phyloP scores from a whole-genome alignment of 805 yeast species.

The Candida maesae region DNA sequence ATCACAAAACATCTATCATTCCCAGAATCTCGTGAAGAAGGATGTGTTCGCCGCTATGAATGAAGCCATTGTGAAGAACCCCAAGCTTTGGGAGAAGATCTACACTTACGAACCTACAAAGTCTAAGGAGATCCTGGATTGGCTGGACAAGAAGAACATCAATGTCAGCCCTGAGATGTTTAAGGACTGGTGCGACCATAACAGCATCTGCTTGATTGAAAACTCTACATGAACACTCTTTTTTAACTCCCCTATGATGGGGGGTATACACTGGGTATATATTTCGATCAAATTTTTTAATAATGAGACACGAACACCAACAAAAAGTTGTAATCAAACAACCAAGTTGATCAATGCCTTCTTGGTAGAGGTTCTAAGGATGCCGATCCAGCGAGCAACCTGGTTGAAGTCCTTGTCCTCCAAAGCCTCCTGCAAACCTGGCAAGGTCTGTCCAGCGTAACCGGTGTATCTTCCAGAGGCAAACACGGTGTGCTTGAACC shows the following conservation, averaged over 20 bases:
- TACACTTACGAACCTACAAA: slow-evolving; percentile 25
- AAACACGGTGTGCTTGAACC: slow-evolving; percentile 52
- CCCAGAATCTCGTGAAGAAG: slow-evolving; percentile 20
- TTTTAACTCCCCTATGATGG: too few species aligned
- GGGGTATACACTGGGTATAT: too few species aligned
- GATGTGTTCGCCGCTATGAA: slow-evolving; percentile 22
- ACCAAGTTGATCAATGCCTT: slow-evolving; percentile 8
- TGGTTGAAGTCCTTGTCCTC: slow-evolving; percentile 42
- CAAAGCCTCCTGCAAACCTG: slow-evolving; percentile 49
- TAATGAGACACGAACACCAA: too few species aligned
- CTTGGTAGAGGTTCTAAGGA: slow-evolving; percentile 17
- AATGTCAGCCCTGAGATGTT: slow-evolving; percentile 12
- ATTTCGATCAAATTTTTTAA: background rate
- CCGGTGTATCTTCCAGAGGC: slow-evolving; percentile 57
- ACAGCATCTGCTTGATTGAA: slow-evolving; percentile 23
- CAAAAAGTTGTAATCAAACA: background rate
- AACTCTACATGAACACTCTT: slow-evolving; percentile 6
- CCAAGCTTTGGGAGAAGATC: slow-evolving; percentile 18
- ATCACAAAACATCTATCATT: slow-evolving; percentile 18
- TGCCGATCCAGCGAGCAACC: slow-evolving; percentile 26
- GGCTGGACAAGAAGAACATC: slow-evolving; percentile 9
- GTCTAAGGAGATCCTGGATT: slow-evolving; percentile 1
- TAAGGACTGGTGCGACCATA: slow-evolving; percentile 26
- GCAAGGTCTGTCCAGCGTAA: slow-evolving; percentile 50
- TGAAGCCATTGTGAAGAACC: slow-evolving; percentile 8